Percentiles rank a stretch among this genome's conserved stretches.
phyloP scores from a whole-genome alignment of 352 stramenopile species.

The Nothophytophthora sp. region DNA sequence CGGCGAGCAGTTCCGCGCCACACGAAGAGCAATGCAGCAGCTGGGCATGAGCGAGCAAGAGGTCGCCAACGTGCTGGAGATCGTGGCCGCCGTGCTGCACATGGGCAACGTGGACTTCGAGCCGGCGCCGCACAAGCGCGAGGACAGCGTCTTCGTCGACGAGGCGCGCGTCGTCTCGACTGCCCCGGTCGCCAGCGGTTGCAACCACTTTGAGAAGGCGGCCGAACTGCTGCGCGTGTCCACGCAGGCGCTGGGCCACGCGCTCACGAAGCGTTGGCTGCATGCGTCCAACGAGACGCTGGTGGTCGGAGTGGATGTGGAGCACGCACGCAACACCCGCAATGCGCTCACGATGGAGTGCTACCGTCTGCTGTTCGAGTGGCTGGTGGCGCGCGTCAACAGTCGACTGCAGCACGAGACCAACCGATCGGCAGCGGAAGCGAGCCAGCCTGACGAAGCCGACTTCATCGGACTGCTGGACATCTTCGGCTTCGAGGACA shows the following conservation, averaged over 20 bases:
- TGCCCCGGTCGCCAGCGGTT: constrained; percentile 6
- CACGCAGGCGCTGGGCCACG: constrained; percentile 47
- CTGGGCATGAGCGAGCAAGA: constrained; percentile 70
- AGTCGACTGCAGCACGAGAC: constrained; percentile 60
- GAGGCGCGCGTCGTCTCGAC: constrained; percentile 16
- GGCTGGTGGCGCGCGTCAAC: constrained; percentile 94
- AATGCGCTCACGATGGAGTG: constrained; percentile 93
- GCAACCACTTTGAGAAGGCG: constrained; percentile 49
- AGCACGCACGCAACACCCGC: constrained; percentile 73
- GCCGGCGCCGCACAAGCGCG: constrained; percentile 24
- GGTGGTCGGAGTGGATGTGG: constrained; percentile 62
- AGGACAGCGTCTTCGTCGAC: constrained; percentile 32
- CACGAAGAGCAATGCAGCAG: constrained; percentile 69
- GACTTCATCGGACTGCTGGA: constrained; percentile 82
- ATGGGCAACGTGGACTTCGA: constrained; percentile 87
- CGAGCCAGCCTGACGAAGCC: constrained; percentile 12
- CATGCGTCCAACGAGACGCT: constrained; percentile 76
- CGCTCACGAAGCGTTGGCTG: constrained; percentile 65
- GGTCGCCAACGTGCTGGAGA: constrained; percentile 61
- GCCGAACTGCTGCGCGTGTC: constrained; percentile 64
- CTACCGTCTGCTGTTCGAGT: constrained; percentile 94
- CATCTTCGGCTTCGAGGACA: constrained; percentile 91
- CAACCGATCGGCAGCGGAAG: constrained; percentile 4
- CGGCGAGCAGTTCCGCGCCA: constrained; percentile 60
- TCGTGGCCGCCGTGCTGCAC: constrained; percentile 85